These are phyloP conservation scores for Saraca asoca DNA, from an alignment of 331 rosid genomes.

Conservation along the genomic window DNA sequence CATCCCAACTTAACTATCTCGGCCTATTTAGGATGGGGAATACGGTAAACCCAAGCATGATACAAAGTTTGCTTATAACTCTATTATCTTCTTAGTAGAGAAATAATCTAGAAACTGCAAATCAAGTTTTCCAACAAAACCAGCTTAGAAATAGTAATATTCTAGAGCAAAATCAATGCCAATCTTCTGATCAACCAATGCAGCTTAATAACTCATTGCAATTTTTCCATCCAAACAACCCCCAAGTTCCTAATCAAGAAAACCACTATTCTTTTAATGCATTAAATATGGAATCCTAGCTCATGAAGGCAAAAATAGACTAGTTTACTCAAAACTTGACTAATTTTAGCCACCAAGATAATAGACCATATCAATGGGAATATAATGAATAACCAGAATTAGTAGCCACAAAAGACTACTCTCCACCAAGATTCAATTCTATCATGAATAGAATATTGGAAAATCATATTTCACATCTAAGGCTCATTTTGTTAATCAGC, in stretches of 20 bases:
- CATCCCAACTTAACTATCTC: constrained; percentile 41
- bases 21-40: constrained; percentile 32
- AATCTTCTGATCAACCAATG: constrained; percentile 33
- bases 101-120: constrained; percentile 10
- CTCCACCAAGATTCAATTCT: constrained; percentile 12
- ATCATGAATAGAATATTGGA: constrained; percentile 24
- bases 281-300: constrained; percentile 25
- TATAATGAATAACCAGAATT: constrained; percentile 6
- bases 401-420: constrained; percentile 7
- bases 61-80: constrained; percentile 46
- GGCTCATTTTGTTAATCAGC: no score
- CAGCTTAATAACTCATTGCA: constrained; percentile 32
- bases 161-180: constrained; percentile 41
- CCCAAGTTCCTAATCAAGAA: constrained; percentile 33
- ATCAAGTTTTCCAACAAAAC: constrained; percentile 35
- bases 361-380: constrained; percentile 35
- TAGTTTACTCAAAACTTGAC: constrained; percentile 25
- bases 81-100: constrained; percentile 46
- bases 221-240: constrained; percentile 35
- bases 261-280: constrained; percentile 22
- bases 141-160: constrained; percentile 9
- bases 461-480: constrained; percentile 35
- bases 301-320: constrained; percentile 34
- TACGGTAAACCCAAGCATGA: constrained; percentile 39
- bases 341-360: constrained; percentile 32